phyloP scores from a whole-genome alignment of 1,284 basidiomycete species.

The Laetiporus sulphureus region DNA sequence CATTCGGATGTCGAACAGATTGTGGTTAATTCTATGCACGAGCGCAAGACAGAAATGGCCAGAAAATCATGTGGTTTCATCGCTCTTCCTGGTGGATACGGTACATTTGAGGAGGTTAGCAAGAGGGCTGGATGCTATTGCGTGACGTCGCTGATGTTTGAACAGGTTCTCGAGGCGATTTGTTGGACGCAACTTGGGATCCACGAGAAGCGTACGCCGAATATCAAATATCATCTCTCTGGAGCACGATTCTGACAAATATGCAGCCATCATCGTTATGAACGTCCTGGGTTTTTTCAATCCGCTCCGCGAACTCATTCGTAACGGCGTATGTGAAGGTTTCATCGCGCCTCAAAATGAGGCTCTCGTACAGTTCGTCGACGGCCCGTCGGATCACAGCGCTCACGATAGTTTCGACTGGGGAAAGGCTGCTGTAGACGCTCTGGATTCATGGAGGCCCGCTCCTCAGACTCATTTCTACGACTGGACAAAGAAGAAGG shows the following conservation, averaged over 20 bases:
- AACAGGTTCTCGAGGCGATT: constrained; percentile 81
- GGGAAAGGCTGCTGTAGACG: constrained; percentile 66
- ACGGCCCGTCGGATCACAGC: constrained; percentile 52
- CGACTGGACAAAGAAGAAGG: constrained; percentile 24
- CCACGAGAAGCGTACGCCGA: constrained; percentile 71
- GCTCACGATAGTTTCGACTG: constrained; percentile 66
- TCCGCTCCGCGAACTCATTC: constrained; percentile 69
- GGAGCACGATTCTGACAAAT: no score
- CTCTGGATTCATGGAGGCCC: constrained; percentile 57
- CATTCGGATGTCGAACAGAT: no score
- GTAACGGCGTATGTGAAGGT: constrained; percentile 60
- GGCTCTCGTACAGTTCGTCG: constrained; percentile 60
- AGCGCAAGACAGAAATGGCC: constrained; percentile 88
- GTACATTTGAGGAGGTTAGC: constrained; percentile 84
- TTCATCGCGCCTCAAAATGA: constrained; percentile 68
- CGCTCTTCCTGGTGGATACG: constrained; percentile 85
- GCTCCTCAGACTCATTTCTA: constrained; percentile 13
- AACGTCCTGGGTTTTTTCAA: constrained; percentile 81
- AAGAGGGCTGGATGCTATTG: not conserved
- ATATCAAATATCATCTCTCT: no score
- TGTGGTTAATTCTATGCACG: constrained; percentile 86
- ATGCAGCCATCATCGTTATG: constrained; percentile 68
- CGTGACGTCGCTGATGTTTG: not conserved
- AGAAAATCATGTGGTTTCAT: constrained; percentile 73
- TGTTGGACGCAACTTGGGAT: constrained; percentile 92